Base-by-base conservation (phyloP, 345 rosid genomes). In the Murraya koenigii region DNA sequence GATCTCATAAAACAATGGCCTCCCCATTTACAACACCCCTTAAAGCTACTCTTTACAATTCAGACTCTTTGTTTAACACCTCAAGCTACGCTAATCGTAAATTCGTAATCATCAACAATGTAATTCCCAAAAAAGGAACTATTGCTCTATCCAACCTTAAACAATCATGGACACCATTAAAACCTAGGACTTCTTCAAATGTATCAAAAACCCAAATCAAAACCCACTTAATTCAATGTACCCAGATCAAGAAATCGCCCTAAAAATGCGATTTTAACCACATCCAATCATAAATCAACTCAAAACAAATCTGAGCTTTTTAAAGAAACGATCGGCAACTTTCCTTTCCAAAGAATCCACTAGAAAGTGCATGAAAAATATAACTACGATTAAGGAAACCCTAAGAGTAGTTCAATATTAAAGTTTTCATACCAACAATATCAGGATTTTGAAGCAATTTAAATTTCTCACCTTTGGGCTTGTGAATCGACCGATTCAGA, bases 1-100 rank as follows among this genome's bases (percentile, higher is more conserved):
- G 63, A 94, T 87, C 86, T 96, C 95, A 76, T 87, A 94, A 79
- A 96, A 75, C 80, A 96, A 79, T 60, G 98, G 99, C 80, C 78
- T 90, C 79, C 97, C 99, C 99, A 94, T 92, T 35, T 66, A 52
- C 3, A 52, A 23, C 33, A 32, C 20, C 61, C 47, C 66, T 75
- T 5, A 13, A 20, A 64, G 62, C n/a, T 60, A 38, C 7, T 22
- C 67, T 14, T 15, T 14, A 60, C 26, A 71, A 71, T 52, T 44
- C 56, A 0, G 32, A 13, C 49, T 35, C 25, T 36, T 47, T 69
- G 35, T 47, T 17, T 20, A 47, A 41, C 8, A 49, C 62, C 14
- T 30, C 41, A 30, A 33, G 39, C 47, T 64, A 17, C 26, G 62
- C 63, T n/a, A 15, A 10, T 30, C 19, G 30, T 49, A 30, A 11